phyloP scores from a whole-genome alignment of 768 basidiomycete species.

The Leccinum barrowsii region DNA sequence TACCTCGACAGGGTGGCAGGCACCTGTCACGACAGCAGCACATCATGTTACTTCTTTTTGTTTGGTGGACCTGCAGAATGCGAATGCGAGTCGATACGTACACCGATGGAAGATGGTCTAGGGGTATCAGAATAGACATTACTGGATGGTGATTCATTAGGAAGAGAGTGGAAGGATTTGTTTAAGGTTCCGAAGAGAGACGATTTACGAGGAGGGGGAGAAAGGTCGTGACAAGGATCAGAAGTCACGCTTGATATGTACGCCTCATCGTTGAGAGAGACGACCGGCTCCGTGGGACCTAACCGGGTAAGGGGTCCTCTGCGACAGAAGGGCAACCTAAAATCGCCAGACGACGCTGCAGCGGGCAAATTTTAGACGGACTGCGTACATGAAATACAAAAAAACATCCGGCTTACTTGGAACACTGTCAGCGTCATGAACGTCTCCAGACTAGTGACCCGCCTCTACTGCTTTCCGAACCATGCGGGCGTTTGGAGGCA shows the following conservation, averaged over 20 bases:
- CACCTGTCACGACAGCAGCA: too few relatives aligned
- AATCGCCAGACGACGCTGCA: conserved; percentile 39
- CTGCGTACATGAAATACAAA: neutral
- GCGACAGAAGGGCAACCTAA: conserved; percentile 43
- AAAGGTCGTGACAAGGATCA: conserved; percentile 42
- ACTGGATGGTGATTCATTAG: conserved; percentile 35
- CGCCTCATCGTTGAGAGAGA: conserved; percentile 26
- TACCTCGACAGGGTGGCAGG: too few relatives aligned
- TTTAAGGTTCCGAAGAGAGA: conserved; percentile 60
- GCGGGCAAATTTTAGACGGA: conserved; percentile 24
- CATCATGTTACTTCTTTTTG: conserved; percentile 20
- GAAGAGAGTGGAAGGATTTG: conserved; percentile 60
- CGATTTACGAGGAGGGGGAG: conserved; percentile 61
- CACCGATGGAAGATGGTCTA: conserved; percentile 14
- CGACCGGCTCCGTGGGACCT: conserved; percentile 7
- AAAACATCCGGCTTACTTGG: too few relatives aligned
- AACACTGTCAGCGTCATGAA: too few relatives aligned
- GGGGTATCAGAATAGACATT: conserved; percentile 19
- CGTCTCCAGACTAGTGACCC: too few relatives aligned
- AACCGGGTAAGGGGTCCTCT: conserved; percentile 23
- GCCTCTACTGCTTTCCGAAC: too few relatives aligned
- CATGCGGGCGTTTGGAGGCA: too few relatives aligned
- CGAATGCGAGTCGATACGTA: conserved; percentile 5
- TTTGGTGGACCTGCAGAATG: conserved; percentile 19
- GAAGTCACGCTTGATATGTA: conserved; percentile 39